Base-by-base conservation (phyloP, 257 asterid genomes). In the Jacaranda copaia region DNA sequence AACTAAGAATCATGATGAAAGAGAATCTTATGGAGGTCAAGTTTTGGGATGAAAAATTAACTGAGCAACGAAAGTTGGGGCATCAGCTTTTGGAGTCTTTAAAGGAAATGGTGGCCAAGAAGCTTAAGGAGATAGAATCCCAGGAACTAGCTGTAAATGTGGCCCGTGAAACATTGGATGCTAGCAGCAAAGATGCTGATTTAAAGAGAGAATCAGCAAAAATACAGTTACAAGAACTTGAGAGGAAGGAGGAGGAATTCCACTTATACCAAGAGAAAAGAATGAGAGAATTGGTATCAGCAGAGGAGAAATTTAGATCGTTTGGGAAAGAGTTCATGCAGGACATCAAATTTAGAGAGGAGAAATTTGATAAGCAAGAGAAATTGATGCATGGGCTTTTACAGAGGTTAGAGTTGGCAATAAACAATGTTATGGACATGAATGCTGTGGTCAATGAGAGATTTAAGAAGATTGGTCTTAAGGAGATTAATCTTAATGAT, bases 191-290 rank as follows among this genome's bases (percentile, higher is more conserved):
- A 45, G 63, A 64, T 15, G 57, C 63, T 39, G 67, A 74, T 6
- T 42, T 71, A 43, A 38, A 4, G 19, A 71, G 48, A 52, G 73
- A 78, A 60, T 70, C 77, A 3, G 43, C 49, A 8, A 70, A 51
- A 62, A 7, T 13, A 25, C 60, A 11, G 55, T 48, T 56, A 43
- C 38, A 49, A 62, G 74, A 66, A 74, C 55, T 78, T 61, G 67
- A 78, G 73, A 59, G 62, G 55, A 59, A 13, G 82, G 82, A 61
- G 65, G 59, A 39, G 67, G 55, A 70, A 36, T 78, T 70, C 20
- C 35, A 15, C 1, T 15, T 39, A 5, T 49, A 49, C 73, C 72
- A 63, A 15, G 59, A 61, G 67, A 38, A 61, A 14, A 78, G 40
- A 70, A 18, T 20, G 43, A 70, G 73, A 20, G 72, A 77, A 42